Evolutionary conservation across 352 stramenopile genomes (phyloP), one percentile per base, ranked within the genome.

Genomic region (Peronospora destructor): DNA sequence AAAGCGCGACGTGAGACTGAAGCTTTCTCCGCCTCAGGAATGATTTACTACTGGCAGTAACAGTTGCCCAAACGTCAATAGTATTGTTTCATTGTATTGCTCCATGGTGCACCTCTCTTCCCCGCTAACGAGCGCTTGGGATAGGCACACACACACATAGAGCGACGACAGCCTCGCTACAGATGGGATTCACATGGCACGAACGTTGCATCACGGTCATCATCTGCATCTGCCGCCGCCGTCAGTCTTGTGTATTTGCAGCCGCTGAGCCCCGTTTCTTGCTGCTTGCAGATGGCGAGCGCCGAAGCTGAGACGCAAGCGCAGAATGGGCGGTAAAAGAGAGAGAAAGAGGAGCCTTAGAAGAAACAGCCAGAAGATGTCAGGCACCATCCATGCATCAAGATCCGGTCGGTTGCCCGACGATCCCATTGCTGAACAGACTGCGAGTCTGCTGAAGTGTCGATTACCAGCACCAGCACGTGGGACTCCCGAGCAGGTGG

Each of bases 81-180:
- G 10, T 17, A 14, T 36, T 36, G 10, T 16, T 36, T 36, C 11
- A 7, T 36, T n/a, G 11, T 14, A n/a, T 16, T 35, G 6, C 0
- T 35, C 10, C 30, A 35, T 10, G 8, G 4, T 38, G 14, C 38
- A 48, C 14, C 41, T 12, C 41, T 58, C 19, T 58, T 41, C 42
- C 50, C 11, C 26, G 23, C 21, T 14, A 19, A 0, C 42, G 52
- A 49, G 38, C 28, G 25, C 29, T 26, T 11, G 50, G 45, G 57
- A 64, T 66, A 67, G 56, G 49, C 57, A 32, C 16, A 61, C 45
- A 19, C 19, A n/a, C 30, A 21, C 19, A 21, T n/a, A 33, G 38
- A 23, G 49, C 61, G 57, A 66, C 61, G 61, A 66, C 61, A 70
- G 52, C 40, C 35, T 58, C 39, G 45, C 32, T 12, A 29, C 34